phyloP scores from a whole-genome alignment of 306 rosid species.

The Pterocarpus santalinus region DNA sequence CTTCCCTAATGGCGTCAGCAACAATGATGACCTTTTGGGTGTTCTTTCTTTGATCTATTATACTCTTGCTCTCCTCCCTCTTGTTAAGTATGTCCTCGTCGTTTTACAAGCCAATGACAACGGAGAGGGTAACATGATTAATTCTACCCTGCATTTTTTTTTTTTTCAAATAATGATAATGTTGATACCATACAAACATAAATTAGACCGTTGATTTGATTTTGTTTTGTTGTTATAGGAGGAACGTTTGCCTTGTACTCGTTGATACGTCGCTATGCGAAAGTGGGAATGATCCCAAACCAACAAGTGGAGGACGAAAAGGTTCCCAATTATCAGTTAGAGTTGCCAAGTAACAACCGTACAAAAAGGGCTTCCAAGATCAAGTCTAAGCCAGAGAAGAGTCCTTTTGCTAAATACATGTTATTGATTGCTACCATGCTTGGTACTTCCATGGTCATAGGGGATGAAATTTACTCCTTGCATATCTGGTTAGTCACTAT shows the following conservation, averaged over 20 bases:
- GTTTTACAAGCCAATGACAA: background rate
- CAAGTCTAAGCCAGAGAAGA: constrained; percentile 60
- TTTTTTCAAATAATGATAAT: background rate
- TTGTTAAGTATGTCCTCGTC: background rate
- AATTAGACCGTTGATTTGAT: background rate
- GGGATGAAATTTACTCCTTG: constrained; percentile 86
- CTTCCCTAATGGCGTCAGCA: background rate
- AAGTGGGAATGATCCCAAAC: constrained; percentile 66
- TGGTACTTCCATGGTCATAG: constrained; percentile 88
- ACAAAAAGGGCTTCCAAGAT: constrained; percentile 62
- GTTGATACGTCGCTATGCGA: constrained; percentile 70
- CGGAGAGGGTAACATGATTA: background rate
- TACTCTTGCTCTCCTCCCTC: background rate
- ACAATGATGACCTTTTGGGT: background rate
- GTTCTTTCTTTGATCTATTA: background rate
- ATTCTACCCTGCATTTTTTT: too few relatives aligned
- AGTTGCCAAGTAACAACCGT: constrained; percentile 46
- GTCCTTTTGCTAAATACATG: constrained; percentile 53
- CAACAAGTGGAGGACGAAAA: constrained; percentile 67
- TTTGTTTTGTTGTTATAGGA: constrained; percentile 45
- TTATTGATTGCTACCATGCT: constrained; percentile 73
- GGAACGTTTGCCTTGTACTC: constrained; percentile 85
- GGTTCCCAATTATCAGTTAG: constrained; percentile 65
- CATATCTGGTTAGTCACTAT: constrained; percentile 61
- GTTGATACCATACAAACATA: background rate